phyloP scores from a whole-genome alignment of 805 yeast species.

The Barnettozyma siamensis region DNA sequence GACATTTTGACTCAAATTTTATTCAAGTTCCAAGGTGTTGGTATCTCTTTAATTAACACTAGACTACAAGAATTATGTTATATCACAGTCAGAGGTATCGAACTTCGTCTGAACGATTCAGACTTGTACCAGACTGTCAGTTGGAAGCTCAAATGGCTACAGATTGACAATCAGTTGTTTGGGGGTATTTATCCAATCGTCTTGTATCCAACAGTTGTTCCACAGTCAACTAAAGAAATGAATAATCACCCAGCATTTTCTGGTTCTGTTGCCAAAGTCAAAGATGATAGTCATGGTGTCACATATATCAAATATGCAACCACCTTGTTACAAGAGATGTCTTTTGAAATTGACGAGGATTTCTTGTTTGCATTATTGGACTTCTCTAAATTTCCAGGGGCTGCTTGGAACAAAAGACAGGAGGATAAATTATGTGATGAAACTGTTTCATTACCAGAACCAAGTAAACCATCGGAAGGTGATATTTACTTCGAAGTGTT shows the following conservation, averaged over 20 bases:
- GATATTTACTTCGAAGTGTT: conserved; percentile 90
- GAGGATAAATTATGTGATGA: conserved; percentile 57
- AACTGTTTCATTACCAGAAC: conserved; percentile 62
- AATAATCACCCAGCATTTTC: conserved; percentile 88
- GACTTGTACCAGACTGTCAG: conserved; percentile 77
- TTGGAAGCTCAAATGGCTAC: conserved; percentile 87
- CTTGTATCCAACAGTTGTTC: conserved; percentile 83
- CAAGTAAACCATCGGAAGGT: conserved; percentile 47
- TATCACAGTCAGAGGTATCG: conserved; percentile 75
- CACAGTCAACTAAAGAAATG: conserved; percentile 78
- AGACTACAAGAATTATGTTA: conserved; percentile 75
- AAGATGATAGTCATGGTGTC: conserved; percentile 89
- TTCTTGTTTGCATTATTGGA: conserved; percentile 78
- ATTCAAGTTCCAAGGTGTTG: conserved; percentile 76
- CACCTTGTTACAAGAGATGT: conserved; percentile 78
- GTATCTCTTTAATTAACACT: conserved; percentile 75
- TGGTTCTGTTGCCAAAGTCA: conserved; percentile 74
- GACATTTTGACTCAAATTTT: conserved; percentile 36
- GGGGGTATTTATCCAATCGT: conserved; percentile 87
- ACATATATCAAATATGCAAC: conserved; percentile 89
- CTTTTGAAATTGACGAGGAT: conserved; percentile 91
- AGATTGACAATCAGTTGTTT: conserved; percentile 84
- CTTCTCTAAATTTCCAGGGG: conserved; percentile 75
- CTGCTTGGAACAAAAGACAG: conserved; percentile 55
- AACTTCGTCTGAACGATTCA: conserved; percentile 74